Evolutionary conservation across 495 filamentous ascomycete species (phyloP).

Genomic region (Penicillium salamii): DNA sequence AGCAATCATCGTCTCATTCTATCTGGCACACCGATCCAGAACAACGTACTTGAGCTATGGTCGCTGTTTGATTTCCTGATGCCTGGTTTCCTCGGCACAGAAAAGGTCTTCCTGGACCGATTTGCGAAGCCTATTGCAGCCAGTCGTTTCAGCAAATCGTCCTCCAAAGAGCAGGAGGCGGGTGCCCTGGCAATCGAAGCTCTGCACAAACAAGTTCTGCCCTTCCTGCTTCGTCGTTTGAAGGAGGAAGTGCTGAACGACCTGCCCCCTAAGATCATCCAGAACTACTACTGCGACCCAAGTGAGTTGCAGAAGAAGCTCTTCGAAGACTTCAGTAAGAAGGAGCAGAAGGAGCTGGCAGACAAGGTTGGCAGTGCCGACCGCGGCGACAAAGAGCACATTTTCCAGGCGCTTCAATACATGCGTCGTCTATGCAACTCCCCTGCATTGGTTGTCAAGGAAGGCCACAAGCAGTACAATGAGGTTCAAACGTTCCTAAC

Average conservation of each 20-base stretch:
- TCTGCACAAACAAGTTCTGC: constrained; percentile 94
- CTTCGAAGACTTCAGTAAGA: constrained; percentile 94
- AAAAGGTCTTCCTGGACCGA: constrained; percentile 95
- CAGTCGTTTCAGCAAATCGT: constrained; percentile 91
- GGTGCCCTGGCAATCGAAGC: constrained; percentile 95
- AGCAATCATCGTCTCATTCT: constrained; percentile 95
- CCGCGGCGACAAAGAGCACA: constrained; percentile 93
- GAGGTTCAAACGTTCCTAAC: constrained; percentile 73
- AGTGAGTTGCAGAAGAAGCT: constrained; percentile 92
- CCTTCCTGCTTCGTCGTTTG: constrained; percentile 91
- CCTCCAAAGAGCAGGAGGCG: constrained; percentile 97
- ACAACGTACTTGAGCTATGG: constrained; percentile 98
- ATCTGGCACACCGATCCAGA: constrained; percentile 96
- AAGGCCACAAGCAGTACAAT: constrained; percentile 85
- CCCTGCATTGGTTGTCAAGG: constrained; percentile 90
- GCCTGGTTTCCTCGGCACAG: constrained; percentile 97
- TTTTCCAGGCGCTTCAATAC: constrained; percentile 98
- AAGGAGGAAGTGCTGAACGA: constrained; percentile 98
- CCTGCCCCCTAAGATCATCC: constrained; percentile 94
- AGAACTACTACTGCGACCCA: constrained; percentile 99
- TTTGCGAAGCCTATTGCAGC: constrained; percentile 97
- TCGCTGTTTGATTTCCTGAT: constrained; percentile 98
- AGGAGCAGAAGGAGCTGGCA: constrained; percentile 77
- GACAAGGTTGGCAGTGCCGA: constrained; percentile 75
- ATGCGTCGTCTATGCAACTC: constrained; percentile 99